Evolutionary conservation across 1,139 yeast species (phyloP), one percentile per base, ranked within the genome.

Genomic region (Magnusiomyces fungicola): DNA sequence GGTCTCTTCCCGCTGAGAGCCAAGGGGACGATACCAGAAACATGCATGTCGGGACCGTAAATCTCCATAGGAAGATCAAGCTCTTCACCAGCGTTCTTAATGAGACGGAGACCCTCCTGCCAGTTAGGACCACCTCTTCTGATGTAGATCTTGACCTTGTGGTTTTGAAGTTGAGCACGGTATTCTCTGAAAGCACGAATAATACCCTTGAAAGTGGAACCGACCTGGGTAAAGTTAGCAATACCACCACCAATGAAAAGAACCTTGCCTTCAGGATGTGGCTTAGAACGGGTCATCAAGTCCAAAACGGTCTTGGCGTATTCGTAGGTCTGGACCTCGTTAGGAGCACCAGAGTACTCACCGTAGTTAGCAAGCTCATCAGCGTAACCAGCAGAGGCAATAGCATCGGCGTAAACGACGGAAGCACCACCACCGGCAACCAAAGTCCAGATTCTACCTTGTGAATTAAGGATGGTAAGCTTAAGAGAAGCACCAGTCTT

Each of bases 21-120:
- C 45, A 71, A 58, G 32, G 75, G 75, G 18, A 71, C 75, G 53
- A 72, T 72, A 34, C 75, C 75, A 41, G 72, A 66, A 30, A 71
- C 75, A 56, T 71, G 75, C 75, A 71, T 72, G 55, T 72, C 76
- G n/a, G 75, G 75, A 16, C 75, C 75, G 55, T 67, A 71, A 53
- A 72, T 70, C 62, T 71, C 74, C 75, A 71, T 70, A 42, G 74
- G 73, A 54, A 71, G 59, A 44, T 67, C 70, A 36, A 72, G 66
- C 56, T 71, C 75, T 58, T 72, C 73, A 44, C 75, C 74, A 43
- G 74, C 73, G 48, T 66, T 64, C 64, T 67, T 69, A 62, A 71
- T 66, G 48, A 71, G 67, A 40, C 74, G 67, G 52, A 71, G 64
- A 54, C 76, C 75, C 58, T 71, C 75, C 59, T 69, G 73, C 74